These are phyloP conservation scores for Agrocybe praecox DNA, from an alignment of 768 basidiomycete genomes.

Conservation along the genomic window DNA sequence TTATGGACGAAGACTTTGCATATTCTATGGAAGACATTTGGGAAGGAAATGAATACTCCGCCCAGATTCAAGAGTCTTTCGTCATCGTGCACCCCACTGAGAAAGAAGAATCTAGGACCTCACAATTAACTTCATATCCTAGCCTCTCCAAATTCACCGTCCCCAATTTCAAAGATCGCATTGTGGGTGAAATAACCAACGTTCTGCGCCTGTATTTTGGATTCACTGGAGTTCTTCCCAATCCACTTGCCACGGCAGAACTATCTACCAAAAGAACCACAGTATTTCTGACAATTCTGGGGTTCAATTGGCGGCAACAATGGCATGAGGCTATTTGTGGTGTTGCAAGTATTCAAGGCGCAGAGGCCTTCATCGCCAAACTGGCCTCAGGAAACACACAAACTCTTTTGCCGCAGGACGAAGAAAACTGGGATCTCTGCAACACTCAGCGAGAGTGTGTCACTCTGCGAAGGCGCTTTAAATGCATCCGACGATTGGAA, in stretches of 20 bases:
- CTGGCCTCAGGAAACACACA: not conserved
- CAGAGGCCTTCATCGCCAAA: not conserved
- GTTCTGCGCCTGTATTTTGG: not conserved
- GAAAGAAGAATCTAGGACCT: not conserved
- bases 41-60: not conserved
- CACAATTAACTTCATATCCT: too few relatives aligned
- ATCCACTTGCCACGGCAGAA: not conserved
- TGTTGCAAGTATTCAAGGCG: not conserved
- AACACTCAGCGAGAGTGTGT: not conserved
- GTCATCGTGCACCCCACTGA: not conserved
- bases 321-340: not conserved
- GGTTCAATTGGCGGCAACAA: not conserved
- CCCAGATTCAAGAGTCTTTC: not conserved
- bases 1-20: too few relatives aligned
- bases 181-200: not conserved
- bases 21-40: not conserved
- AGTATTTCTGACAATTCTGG: not conserved
- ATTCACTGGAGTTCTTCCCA: not conserved
- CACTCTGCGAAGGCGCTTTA: not conserved
- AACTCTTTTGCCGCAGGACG: not conserved
- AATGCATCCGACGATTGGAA: not conserved
- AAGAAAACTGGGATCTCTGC: slow-evolving; percentile 3
- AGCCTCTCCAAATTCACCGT: not conserved
- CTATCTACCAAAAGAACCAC: not conserved
- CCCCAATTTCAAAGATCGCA: not conserved